Evolutionary conservation across 2,329 filamentous ascomycete species (phyloP), one percentile per base, ranked within the genome.

Genomic region (Fusarium subtropicale): DNA sequence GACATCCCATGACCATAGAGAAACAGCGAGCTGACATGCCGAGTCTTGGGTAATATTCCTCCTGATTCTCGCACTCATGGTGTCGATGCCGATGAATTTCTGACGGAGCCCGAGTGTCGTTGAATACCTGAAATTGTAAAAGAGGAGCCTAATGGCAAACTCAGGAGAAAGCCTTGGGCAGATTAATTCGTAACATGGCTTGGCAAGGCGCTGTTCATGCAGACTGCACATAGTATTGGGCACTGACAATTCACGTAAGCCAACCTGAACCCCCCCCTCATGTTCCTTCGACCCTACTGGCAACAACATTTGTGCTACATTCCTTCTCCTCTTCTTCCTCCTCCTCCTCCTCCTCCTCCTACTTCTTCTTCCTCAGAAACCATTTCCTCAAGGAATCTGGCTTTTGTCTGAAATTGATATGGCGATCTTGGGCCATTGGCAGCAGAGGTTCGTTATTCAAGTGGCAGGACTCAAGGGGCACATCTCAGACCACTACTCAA

Each of bases 71-170:
- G 45, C 15, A 18, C 12, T 6, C 54, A 56, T 56, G 0, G 5
- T 56, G 6, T 4, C 3, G 1, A 8, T 2, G n/a, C 1, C 3
- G 11, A 5, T 16, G 2, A 8, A 18, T 12, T 13, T 16, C 15
- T 24, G 3, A 5, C 22, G 20, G 15, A 7, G 3, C 16, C 9
- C 20, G 22, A 15, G 31, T 8, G 33, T 15, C 5, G 6, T 36
- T 18, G 4, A 11, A 15, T 18, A 24, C 7, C n/a, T n/a, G n/a
- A n/a, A n/a, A n/a, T n/a, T n/a, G n/a, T n/a, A n/a, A n/a, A n/a
- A n/a, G n/a, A n/a, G n/a, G n/a, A 30, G 3, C 16, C 12, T 12
- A 39, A 22, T 2, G 16, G 16, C 11, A 16, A 7, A 2, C 13
- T 6, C 7, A 1, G 2, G 18, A 31, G 30, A 34, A n/a, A n/a